Evolutionary conservation across 257 asterid species (phyloP).

Genomic region (Paraleonurus japonicus): DNA sequence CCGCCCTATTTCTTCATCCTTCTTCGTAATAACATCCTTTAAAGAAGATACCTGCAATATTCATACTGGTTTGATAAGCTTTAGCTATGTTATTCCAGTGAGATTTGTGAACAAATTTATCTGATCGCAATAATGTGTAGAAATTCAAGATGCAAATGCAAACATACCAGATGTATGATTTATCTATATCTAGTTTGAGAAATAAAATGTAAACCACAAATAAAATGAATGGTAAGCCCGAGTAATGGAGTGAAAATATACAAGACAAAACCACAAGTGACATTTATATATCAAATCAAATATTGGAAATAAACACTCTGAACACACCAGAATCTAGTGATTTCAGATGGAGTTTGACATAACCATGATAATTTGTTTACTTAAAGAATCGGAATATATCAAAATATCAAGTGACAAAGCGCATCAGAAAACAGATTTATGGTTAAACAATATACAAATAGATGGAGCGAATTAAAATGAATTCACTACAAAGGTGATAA

Average conservation of each 20-base stretch:
- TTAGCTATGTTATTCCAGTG: constrained; percentile 9
- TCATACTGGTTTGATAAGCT: constrained; percentile 5
- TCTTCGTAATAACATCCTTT: constrained; percentile 63
- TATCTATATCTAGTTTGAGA: neutral
- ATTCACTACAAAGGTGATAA: constrained; percentile 1
- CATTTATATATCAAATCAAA: neutral
- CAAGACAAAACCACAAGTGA: neutral
- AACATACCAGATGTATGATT: neutral
- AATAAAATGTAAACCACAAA: neutral
- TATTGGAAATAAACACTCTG: neutral
- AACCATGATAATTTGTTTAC: neutral
- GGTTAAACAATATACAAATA: neutral
- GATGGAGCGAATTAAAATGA: neutral
- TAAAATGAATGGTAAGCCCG: neutral
- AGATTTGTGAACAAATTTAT: neutral
- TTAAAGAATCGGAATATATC: neutral
- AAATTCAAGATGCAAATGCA: neutral
- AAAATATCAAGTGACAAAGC: neutral
- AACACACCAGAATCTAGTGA: neutral
- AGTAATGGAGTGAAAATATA: neutral
- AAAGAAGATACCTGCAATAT: constrained; percentile 66
- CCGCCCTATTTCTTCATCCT: constrained; percentile 78
- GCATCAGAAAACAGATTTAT: neutral
- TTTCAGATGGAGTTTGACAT: neutral
- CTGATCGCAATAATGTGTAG: neutral